Base-by-base conservation (phyloP, 1,284 basidiomycete genomes). In the Pulveroboletus sp. region DNA sequence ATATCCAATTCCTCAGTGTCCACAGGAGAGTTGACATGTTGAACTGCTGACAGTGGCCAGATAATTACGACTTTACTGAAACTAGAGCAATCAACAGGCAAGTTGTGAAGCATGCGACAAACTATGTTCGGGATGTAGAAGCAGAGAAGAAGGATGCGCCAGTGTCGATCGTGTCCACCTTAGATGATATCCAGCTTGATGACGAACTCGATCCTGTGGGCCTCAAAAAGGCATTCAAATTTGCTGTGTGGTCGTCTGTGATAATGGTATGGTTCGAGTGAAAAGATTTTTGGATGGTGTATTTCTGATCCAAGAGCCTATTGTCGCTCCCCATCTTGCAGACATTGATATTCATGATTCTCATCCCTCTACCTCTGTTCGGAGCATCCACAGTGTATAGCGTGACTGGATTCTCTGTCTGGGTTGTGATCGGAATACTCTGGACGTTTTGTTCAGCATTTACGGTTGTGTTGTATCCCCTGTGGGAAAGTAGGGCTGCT, bases 351-450 rank as follows among this genome's bases (percentile, higher is more conserved):
- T 75, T 89, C 65, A 77, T 89, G 61, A 76, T 92, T 64, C 56
- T 89, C 54, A 84, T 95, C 52, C 93, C 93, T 0, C 73, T 95
- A 3, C 91, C 93, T 2, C 78, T 95, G 17, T 94, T 93, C 78
- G 90, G 89, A 68, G 84, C 89, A 1, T 80, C 81, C 43, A 85
- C 89, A 35, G 78, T 95, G 37, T 94, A 83, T 63, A 79, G 83
- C 13, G 75, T 82, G 42, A 64, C 72, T 7, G 91, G 91, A 1
- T 80, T 93, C 61, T 82, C 85, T 0, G 87, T 82, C 1, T 92
- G 89, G 89, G 85, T 82, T 61, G 78, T 87, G 42, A 78, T 95
- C 53, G 89, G 90, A 2, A 87, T 96, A 61, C 75, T 87, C 40
- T 95, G 93, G 92, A 80, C 90, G 12, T 91, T 95, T 69, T 77